Conservation (phyloP, 768 basidiomycete species). For the Tulasnella sp. region DNA sequence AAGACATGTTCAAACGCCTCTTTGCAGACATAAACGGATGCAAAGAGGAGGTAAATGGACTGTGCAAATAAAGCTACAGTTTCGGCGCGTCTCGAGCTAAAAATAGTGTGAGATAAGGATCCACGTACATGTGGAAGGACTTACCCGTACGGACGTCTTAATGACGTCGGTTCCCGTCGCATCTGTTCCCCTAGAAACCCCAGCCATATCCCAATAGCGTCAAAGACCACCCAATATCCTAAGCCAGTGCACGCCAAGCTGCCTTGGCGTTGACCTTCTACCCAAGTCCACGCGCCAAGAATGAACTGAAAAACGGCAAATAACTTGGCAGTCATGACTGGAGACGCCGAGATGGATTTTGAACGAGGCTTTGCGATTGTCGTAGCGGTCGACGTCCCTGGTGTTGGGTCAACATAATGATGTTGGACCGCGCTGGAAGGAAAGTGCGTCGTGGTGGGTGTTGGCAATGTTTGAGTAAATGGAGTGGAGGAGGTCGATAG, state of each 20-base stretch:
- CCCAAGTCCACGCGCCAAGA: constrained; percentile 55
- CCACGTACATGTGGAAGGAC: constrained; percentile 22
- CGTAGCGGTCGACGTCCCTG: background rate
- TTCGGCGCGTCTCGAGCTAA: constrained; percentile 37
- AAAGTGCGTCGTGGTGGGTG: constrained; percentile 10
- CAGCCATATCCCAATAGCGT: constrained; percentile 66
- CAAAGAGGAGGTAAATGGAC: constrained; percentile 86
- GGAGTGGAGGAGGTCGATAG: background rate
- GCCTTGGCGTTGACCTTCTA: constrained; percentile 75
- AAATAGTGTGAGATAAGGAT: background rate
- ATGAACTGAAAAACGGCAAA: constrained; percentile 28
- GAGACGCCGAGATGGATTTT: background rate
- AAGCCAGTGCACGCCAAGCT: constrained; percentile 80
- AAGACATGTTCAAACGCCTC: constrained; percentile 91
- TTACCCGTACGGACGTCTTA: constrained; percentile 49
- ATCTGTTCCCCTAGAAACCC: constrained; percentile 26
- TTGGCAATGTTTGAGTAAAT: background rate
- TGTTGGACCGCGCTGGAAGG: background rate
- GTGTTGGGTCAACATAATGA: constrained; percentile 7
- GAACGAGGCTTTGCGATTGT: background rate
- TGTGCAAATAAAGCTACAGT: constrained; percentile 77
- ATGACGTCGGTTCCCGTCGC: constrained; percentile 21
- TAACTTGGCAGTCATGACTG: constrained; percentile 9
- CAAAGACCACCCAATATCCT: constrained; percentile 95
- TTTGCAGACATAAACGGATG: constrained; percentile 91